Evolutionary conservation across 2,329 filamentous ascomycete species (phyloP), one percentile per base, ranked within the genome.

Genomic region (Cordyceps fumosorosea): DNA sequence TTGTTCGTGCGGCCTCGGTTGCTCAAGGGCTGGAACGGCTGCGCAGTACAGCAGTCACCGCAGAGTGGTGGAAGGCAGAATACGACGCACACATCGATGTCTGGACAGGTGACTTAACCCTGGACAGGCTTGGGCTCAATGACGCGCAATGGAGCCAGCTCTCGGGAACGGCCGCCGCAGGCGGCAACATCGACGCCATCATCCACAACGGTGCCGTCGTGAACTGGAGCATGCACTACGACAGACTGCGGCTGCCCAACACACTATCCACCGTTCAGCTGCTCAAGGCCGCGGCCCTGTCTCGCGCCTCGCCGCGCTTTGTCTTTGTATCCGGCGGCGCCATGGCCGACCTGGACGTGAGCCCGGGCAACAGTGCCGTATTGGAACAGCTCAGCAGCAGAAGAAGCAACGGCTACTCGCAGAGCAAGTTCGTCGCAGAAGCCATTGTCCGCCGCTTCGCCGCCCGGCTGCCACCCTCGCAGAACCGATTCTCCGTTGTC

Each of bases 141-240:
- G 79, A 84, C 11, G 76, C 77, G 1, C 78, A 77, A 2, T 96
- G 89, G 88, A 77, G 86, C 50, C 78, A 76, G 11, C 71, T 96
- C 5, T 58, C 60, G 20, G 55, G 8, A 6, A 78, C 81, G 2
- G 6, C 44, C 2, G 29, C 29, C 29, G 14, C 29, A 22, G 22
- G 8, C 2, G 75, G 86, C 5, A 80, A 86, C 48, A 87, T 88
- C 0, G 89, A 95, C 69, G 81, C 87, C 1, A 79, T 91, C 8
- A 83, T 91, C 42, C 89, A 96, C 78, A 96, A 96, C 70, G 93
- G 91, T 52, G 90, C 91, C n/a, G 78, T 81, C 40, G 86, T 90
- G 10, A 88, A 96, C 71, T 96, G 91, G 91, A 85, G 96, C 34
- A 81, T 86, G 68, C 86, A 84, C 8, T 96, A 96, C 74, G 81